Percentiles rank a stretch among this genome's conserved stretches.
Conservation (phyloP, 1,139 yeast genomes). For the Pichia sp. region DNA sequence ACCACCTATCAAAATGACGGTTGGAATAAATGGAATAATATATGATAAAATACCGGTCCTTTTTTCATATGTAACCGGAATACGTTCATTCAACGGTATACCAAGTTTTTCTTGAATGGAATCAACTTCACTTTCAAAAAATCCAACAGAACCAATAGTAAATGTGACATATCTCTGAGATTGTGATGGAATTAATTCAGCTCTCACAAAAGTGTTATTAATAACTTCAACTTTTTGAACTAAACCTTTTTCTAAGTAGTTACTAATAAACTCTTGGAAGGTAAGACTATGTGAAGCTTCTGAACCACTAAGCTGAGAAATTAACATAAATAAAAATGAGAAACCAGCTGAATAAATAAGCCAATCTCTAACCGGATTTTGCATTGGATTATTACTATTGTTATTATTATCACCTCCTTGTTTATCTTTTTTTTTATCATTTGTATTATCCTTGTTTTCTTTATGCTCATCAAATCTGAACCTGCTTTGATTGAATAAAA, state of each 20-base stretch:
- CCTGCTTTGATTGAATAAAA: neutral
- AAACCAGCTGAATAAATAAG: slow-evolving; percentile 15
- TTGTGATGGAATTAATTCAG: slow-evolving; percentile 53
- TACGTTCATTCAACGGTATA: slow-evolving; percentile 56
- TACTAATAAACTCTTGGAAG: slow-evolving; percentile 76
- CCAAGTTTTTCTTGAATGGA: slow-evolving; percentile 65
- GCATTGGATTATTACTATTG: neutral
- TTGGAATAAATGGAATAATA: slow-evolving; percentile 74
- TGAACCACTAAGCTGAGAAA: slow-evolving; percentile 6
- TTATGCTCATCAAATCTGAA: neutral
- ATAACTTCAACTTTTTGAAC: slow-evolving; percentile 73
- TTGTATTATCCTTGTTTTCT: slow-evolving; percentile 9
- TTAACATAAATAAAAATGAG: slow-evolving; percentile 11
- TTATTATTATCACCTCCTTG: slow-evolving; percentile 2
- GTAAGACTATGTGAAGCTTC: slow-evolving; percentile 14
- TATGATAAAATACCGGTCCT: slow-evolving; percentile 60
- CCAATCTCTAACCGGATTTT: slow-evolving; percentile 13
- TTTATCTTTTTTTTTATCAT: slow-evolving; percentile 9
- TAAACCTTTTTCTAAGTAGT: slow-evolving; percentile 75
- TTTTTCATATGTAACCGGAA: slow-evolving; percentile 77
- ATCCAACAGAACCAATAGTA: slow-evolving; percentile 85
- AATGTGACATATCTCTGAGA: slow-evolving; percentile 42
- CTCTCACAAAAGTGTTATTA: slow-evolving; percentile 74
- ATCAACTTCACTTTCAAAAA: slow-evolving; percentile 81
- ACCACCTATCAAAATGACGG: slow-evolving; percentile 78